Evolutionary conservation across 2,329 filamentous ascomycete species (phyloP).

Genomic region (Beauveria sp.): DNA sequence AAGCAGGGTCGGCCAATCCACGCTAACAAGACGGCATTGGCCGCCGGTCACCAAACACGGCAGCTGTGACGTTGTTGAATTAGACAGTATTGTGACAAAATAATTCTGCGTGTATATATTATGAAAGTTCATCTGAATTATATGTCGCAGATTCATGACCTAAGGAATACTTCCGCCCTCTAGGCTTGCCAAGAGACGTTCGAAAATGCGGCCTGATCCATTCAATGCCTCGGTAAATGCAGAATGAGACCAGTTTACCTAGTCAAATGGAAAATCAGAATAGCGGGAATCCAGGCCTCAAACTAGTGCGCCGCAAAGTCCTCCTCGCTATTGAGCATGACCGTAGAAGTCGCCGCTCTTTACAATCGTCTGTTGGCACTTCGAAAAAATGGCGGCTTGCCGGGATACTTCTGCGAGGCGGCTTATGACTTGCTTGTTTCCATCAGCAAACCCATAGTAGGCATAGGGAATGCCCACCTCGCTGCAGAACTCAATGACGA

Average conservation of each 20-base stretch:
- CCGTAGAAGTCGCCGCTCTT: constrained; percentile 21
- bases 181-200: neutral
- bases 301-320: too few relatives aligned
- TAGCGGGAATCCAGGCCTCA: neutral
- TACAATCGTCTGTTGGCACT: constrained; percentile 55
- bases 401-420: constrained; percentile 70
- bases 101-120: too few relatives aligned
- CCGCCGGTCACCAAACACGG: neutral
- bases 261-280: neutral
- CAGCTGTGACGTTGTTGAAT: neutral
- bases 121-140: neutral
- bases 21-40: neutral
- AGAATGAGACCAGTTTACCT: neutral
- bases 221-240: neutral
- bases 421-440: constrained; percentile 74
- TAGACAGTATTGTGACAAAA: too few relatives aligned
- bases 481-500: constrained; percentile 73
- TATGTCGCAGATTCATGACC: neutral
- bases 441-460: constrained; percentile 75
- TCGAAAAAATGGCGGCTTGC: constrained; percentile 69
- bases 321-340: neutral
- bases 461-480: constrained; percentile 81
- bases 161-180: neutral
- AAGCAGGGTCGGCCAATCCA: neutral
- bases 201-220: neutral